Conservation (phyloP, 129 eudicot species). For the Flaveria sonorensis region DNA sequence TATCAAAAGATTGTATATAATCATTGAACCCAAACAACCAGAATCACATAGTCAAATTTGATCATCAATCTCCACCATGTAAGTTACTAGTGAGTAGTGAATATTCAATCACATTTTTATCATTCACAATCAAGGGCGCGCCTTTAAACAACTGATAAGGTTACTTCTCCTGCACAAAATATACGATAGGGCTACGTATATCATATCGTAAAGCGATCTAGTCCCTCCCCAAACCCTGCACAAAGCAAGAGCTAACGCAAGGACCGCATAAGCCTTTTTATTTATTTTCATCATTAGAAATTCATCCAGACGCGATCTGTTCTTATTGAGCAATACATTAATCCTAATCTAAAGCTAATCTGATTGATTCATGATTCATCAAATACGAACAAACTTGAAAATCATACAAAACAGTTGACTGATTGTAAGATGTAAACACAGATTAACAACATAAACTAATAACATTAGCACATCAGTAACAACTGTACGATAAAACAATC, state of each 20-base stretch:
- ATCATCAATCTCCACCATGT: background rate
- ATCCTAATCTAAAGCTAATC: background rate
- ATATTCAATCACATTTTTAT: background rate
- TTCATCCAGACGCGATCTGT: constrained; percentile 3
- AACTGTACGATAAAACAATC: background rate
- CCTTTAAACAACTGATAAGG: too few species aligned
- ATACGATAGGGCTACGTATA: too few species aligned
- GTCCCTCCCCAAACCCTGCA: too few species aligned
- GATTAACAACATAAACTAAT: background rate
- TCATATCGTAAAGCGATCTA: too few species aligned
- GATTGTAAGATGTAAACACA: background rate
- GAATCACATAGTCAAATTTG: background rate
- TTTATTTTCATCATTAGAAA: too few species aligned
- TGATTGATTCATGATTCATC: background rate
- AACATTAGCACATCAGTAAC: background rate
- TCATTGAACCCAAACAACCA: background rate
- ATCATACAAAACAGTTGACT: background rate
- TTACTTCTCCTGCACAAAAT: too few species aligned
- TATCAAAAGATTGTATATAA: background rate
- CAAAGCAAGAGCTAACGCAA: too few species aligned
- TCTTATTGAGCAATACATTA: constrained; percentile 5
- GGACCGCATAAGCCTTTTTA: too few species aligned
- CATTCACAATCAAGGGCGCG: background rate
- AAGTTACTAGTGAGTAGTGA: background rate
- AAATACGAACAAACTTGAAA: background rate